Base-by-base conservation (phyloP, 805 yeast genomes). In the Teunomyces gatunensis region DNA sequence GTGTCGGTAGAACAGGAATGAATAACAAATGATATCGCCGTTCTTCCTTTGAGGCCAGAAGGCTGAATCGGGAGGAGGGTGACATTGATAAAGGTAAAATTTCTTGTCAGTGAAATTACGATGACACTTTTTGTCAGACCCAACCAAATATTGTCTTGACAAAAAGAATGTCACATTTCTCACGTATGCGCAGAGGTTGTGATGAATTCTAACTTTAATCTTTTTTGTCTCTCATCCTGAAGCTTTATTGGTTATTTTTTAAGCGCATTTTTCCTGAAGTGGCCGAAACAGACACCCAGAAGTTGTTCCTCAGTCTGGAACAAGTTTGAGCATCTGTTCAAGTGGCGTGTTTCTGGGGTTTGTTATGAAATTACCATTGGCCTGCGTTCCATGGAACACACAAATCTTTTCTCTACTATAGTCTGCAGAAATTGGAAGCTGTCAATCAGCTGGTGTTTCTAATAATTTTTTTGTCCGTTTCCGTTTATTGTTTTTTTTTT, bases 171-270 rank as follows among this genome's bases (percentile, higher is more conserved):
- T 23, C 40, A 37, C 40, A 23, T 36, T 36, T 37, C 29, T 21
- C 9, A 13, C 40, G 15, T 37, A 37, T 37, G 40, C 25, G 40
- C 40, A 37, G 29, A 37, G 40, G 40, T 37, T 11, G 40, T 37
- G 40, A 20, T 37, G 40, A 12, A 20, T 21, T 21, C 6, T 37
- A 23, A n/a, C 15, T 37, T 37, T 37, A n/a, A 23, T 18, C 23
- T 20, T 35, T 18, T 35, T 35, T 35, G 27, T 35, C 39, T 27
- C n/a, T 35, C 20, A 35, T 35, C 27, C 39, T 20, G 39, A 13
- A 35, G 39, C 39, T 35, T 35, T 12, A 18, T 35, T 20, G 7
- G 39, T 6, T 35, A 35, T 35, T 35, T 35, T 35, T 35, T 20
- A 20, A 13, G 40, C 40, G 40, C 40, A 37, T 32, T 21, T n/a